Percentiles rank a stretch among this genome's conserved stretches.
Conservation (phyloP, 164 flowering plant species). For the Pachysandra terminalis region DNA sequence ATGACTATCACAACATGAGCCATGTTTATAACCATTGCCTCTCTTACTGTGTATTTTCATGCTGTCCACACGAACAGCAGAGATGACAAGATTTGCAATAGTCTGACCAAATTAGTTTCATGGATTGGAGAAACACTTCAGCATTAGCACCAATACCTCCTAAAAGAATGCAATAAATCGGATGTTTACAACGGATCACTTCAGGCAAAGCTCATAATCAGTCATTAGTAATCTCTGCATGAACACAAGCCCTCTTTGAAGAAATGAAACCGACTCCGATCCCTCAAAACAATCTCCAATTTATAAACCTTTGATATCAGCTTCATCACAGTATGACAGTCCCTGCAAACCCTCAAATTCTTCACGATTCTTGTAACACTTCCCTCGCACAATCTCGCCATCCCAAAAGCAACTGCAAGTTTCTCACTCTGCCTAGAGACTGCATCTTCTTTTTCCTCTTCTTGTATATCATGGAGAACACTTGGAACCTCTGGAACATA, state of each 20-base stretch:
- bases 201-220: not conserved
- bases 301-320: conserved; percentile 50
- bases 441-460: conserved; percentile 69
- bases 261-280: conserved; percentile 61
- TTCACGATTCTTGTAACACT: conserved; percentile 52
- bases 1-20: too few species aligned
- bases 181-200: not conserved
- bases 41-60: not conserved
- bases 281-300: conserved; percentile 57
- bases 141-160: not conserved
- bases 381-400: conserved; percentile 40
- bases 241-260: conserved; percentile 59
- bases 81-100: not conserved
- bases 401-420: conserved; percentile 70
- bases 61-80: not conserved
- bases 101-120: not conserved
- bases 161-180: not conserved
- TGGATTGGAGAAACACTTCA: not conserved
- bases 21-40: too few species aligned
- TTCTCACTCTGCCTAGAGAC: conserved; percentile 65
- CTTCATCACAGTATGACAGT: conserved; percentile 67
- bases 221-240: conserved; percentile 70
- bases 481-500: conserved; percentile 47
- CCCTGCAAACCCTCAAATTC: conserved; percentile 66
- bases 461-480: conserved; percentile 68